Evolutionary conservation across 176 grass and related monocot genomes (phyloP), one percentile per base, ranked within the genome.

Genomic region (Elaeis guineensis): DNA sequence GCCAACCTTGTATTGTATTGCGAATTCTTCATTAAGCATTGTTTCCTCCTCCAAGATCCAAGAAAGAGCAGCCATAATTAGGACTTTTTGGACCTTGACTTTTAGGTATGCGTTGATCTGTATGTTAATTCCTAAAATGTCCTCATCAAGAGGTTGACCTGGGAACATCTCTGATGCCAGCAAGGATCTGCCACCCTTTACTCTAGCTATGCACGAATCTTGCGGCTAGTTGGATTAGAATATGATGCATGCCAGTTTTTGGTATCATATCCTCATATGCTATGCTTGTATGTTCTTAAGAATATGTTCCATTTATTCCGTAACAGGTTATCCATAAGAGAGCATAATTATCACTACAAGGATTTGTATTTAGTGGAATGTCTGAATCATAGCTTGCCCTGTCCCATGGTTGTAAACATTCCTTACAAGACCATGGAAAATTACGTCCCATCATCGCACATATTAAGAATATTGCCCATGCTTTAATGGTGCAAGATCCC

Each of bases 1-100:
- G 63, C 73, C 52, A 69, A 69, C 70, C 89, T 78, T 87, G 44
- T 23, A 64, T 35, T 64, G 62, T 69, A 91, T 73, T 72, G 69
- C 25, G 44, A 35, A 61, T 16, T 18, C 11, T 61, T 26, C 17
- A n/a, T 20, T 7, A 35, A 17, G 11, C 21, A 17, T 9, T 25
- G 21, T 12, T 9, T 52, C 49, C 49, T 19, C 16, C 25, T 39
- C 16, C 25, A 62, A 50, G 62, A 59, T 66, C 54, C 48, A 77
- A 62, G 32, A 69, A 62, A 54, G 63, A 54, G 44, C 67, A 69
- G 8, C 12, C 39, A 5, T n/a, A n/a, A n/a, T 44, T 50, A 52
- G 61, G 55, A 6, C 28, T 52, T 61, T 28, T 17, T 11, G 52
- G 52, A 65, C 64, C 48, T 6, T 25, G 21, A 65, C 44, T 73